These are phyloP conservation scores for Botrytis fragariae DNA, from an alignment of 2,329 filamentous ascomycete species.

Conservation along the genomic window DNA sequence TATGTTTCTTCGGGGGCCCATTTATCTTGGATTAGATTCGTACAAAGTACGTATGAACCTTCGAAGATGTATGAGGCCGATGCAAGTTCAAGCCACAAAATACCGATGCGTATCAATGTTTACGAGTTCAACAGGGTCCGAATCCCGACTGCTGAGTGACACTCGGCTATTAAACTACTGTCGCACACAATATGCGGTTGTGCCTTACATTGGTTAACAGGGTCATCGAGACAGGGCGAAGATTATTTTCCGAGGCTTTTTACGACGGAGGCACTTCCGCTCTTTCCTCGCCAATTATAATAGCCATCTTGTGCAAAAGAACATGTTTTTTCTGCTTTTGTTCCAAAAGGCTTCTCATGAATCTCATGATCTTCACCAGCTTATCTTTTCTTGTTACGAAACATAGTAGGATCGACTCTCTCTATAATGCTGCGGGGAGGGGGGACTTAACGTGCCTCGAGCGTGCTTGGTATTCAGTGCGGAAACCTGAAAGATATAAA, in stretches of 20 bases:
- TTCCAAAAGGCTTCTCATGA: not conserved
- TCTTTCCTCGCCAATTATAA: not conserved
- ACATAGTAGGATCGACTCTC: not conserved
- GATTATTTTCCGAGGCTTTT: not conserved
- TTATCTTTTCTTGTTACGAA: not conserved
- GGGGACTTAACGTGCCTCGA: not conserved
- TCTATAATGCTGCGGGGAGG: not conserved
- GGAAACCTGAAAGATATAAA: not conserved
- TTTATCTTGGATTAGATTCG: not conserved
- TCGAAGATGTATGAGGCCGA: not conserved
- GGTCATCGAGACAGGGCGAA: not conserved
- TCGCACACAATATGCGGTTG: not conserved
- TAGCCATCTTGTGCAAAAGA: not conserved
- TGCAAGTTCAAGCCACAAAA: not conserved
- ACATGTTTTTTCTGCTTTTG: not conserved
- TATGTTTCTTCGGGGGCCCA: not conserved
- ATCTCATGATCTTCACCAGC: constrained; percentile 1
- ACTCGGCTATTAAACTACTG: not conserved
- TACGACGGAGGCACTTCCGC: not conserved
- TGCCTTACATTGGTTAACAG: not conserved
- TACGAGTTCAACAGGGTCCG: not conserved
- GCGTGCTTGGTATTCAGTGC: not conserved
- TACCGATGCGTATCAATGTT: not conserved
- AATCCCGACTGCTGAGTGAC: not conserved
- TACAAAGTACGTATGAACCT: not conserved